Conservation (phyloP, 257 asterid genomes). For the Solanum clarkiae region DNA sequence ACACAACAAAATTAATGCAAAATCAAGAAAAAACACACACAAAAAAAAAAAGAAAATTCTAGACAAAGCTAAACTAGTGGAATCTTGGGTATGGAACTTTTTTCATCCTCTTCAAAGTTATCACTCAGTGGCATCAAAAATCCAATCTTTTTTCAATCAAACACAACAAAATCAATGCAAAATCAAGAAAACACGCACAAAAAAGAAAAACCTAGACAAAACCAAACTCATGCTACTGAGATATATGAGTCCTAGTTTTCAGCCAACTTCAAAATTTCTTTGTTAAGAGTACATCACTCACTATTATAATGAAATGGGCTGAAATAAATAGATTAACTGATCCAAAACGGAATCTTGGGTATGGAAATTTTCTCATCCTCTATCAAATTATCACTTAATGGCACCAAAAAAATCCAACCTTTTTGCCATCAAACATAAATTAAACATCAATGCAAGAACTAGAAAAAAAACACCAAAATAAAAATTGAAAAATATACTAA, state of each 20-base stretch:
- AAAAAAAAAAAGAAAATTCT: too few relatives aligned
- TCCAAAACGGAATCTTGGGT: too few relatives aligned
- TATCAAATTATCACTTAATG: constrained; percentile 39
- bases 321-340: too few relatives aligned
- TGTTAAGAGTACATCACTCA: too few relatives aligned
- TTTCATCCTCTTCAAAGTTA: constrained; percentile 37
- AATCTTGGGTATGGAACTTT: constrained; percentile 39
- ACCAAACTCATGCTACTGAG: too few relatives aligned
- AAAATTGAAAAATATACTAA: background rate
- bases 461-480: background rate
- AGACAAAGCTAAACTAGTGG: background rate
- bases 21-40: background rate
- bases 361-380: constrained; percentile 9
- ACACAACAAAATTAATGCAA: background rate
- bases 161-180: background rate
- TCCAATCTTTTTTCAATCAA: background rate
- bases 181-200: too few relatives aligned
- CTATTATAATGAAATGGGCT: too few relatives aligned
- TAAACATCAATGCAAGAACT: background rate
- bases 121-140: constrained; percentile 42
- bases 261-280: too few relatives aligned
- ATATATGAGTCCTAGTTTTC: too few relatives aligned
- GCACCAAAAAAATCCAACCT: constrained; percentile 62
- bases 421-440: constrained; percentile 16
- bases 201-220: background rate